A percentile compares a stretch with the other conserved stretches of the same genome.
These are phyloP conservation scores for Coemansia sp. DNA, from an alignment of 192 early-diverging fungal genomes.

Conservation along the genomic window DNA sequence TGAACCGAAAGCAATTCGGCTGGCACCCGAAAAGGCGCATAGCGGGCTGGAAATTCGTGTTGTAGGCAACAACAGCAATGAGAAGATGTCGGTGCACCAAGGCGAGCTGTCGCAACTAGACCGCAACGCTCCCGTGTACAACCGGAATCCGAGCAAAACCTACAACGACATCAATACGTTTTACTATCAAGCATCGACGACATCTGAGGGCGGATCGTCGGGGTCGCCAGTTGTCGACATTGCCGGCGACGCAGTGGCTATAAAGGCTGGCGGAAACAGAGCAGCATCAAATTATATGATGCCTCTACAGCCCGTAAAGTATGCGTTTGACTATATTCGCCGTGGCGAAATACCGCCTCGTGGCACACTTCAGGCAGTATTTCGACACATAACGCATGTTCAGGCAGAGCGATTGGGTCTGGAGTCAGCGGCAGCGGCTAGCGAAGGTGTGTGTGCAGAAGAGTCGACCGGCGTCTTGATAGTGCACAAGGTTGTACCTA, in stretches of 20 bases:
- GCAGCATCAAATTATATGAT: conserved; percentile 62
- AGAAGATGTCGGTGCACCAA: conserved; percentile 72
- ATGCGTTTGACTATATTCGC: conserved; percentile 61
- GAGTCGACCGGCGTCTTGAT: conserved; percentile 67
- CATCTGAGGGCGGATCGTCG: conserved; percentile 63
- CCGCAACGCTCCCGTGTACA: conserved; percentile 66
- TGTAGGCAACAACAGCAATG: conserved; percentile 72
- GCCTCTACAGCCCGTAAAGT: conserved; percentile 66
- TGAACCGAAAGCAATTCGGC: conserved; percentile 35
- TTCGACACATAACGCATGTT: conserved; percentile 64
- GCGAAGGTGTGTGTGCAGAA: conserved; percentile 61
- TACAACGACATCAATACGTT: conserved; percentile 78
- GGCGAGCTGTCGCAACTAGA: conserved; percentile 74
- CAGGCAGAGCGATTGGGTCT: conserved; percentile 31
- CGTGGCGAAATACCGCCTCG: conserved; percentile 60
- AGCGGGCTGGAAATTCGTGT: conserved; percentile 74
- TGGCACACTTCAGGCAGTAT: conserved; percentile 73
- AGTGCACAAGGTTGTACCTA: conserved; percentile 60
- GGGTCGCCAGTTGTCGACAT: conserved; percentile 76
- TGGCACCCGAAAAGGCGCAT: conserved; percentile 65
- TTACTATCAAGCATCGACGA: conserved; percentile 72
- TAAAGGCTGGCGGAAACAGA: conserved; percentile 58
- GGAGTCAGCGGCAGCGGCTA: conserved; percentile 3
- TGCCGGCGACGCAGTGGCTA: conserved; percentile 70
- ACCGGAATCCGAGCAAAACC: neutral